Conservation (phyloP, 1,139 yeast genomes). For the Scheffersomyces cryptocercus region DNA sequence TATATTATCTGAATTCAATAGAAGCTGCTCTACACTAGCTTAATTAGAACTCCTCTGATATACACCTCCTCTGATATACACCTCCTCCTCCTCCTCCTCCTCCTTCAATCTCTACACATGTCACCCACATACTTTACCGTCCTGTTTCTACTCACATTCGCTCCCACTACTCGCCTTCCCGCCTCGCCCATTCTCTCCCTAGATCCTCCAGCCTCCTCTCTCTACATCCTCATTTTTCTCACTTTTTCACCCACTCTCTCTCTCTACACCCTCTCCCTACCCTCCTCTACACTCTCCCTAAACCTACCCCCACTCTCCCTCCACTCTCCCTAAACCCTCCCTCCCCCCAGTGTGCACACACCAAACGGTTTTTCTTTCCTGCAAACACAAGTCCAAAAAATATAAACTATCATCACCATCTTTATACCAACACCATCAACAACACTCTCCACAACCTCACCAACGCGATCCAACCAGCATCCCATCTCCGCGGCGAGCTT, state of each 20-base stretch:
- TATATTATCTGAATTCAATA: too few species aligned
- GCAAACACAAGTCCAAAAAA: background rate
- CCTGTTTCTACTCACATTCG: background rate
- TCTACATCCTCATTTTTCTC: background rate
- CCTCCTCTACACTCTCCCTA: background rate
- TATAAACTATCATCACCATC: constrained; percentile 1
- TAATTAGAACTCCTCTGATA: too few species aligned
- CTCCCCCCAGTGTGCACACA: background rate
- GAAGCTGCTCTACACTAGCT: too few species aligned
- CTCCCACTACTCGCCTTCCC: background rate
- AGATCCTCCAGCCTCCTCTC: background rate
- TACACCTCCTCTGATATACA: too few species aligned
- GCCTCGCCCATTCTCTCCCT: background rate
- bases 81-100: too few species aligned
- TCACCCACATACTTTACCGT: too few species aligned
- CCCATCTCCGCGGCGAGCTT: background rate
- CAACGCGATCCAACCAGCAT: background rate
- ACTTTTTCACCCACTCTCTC: background rate
- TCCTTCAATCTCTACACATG: too few species aligned
- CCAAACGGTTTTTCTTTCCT: background rate
- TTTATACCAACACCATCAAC: background rate
- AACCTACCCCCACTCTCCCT: background rate
- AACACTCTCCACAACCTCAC: too few species aligned
- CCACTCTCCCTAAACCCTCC: background rate
- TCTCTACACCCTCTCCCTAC: background rate